phyloP scores from a whole-genome alignment of 106 monocot species.

The Dactylorhiza incarnata region DNA sequence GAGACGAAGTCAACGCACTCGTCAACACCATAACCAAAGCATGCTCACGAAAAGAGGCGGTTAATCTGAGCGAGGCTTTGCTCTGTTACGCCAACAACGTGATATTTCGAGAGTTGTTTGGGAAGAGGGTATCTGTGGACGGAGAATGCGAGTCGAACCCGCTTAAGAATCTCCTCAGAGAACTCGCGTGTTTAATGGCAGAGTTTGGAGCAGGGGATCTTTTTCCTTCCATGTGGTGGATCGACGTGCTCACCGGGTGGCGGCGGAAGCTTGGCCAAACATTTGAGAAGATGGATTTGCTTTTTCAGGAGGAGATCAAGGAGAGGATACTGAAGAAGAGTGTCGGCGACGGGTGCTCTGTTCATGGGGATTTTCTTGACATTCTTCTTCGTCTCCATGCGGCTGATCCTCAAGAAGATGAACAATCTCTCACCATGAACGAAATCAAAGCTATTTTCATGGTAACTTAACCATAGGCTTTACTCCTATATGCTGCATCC shows the following conservation, averaged over 20 bases:
- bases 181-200: neutral
- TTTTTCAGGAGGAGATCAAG: neutral
- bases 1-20: neutral
- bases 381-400: neutral
- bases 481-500: too few relatives aligned
- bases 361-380: neutral
- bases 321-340: neutral
- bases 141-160: neutral
- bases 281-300: neutral
- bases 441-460: neutral
- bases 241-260: neutral
- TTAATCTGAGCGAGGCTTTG: neutral
- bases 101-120: neutral
- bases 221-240: neutral
- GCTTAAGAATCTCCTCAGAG: neutral
- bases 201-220: neutral
- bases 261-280: neutral
- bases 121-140: neutral
- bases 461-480: too few relatives aligned
- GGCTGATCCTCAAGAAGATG: neutral
- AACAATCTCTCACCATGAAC: neutral
- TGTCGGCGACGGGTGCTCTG: neutral
- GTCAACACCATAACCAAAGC: neutral
- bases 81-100: neutral
- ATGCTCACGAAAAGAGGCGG: neutral